Base-by-base conservation (phyloP, 2,329 filamentous ascomycete species). In the Arachnopeziza araneosa region DNA sequence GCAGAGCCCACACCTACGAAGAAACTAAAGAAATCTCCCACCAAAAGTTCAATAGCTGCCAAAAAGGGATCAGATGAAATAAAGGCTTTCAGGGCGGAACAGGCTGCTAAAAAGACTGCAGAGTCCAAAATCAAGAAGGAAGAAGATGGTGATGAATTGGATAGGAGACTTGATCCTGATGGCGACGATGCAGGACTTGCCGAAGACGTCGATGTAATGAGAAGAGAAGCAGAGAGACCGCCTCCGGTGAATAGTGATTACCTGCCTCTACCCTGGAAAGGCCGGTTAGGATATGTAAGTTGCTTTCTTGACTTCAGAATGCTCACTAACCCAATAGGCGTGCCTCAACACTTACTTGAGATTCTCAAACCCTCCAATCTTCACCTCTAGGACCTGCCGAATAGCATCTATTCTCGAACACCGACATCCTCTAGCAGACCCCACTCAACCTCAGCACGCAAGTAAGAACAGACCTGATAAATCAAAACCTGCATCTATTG, bases 261-360 rank as follows among this genome's bases (percentile, higher is more conserved):
- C 69, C 79, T 97, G 22, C 93, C 93, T 24, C 74, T 97, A 23
- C 93, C 93, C 0, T 97, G 93, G 93, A 91, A 88, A 75, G 93
- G 93, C 0, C 83, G 93, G 26, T 73, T 97, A 63, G 93, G 93
- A 60, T 97, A 96, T 81, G 91, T 93, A 74, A 77, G 87, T 60
- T 10, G 3, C 10, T 9, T 22, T 48, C 26, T 7, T 49, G 1
- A 19, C n/a, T 32, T 44, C 12, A 44, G 17, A 8, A 12, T 23
- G 3, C 4, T 3, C 14, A 36, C 12, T 30, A 21, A 30, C 14
- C 53, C 56, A 26, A 60, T 24, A 86, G 90, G 92, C 93, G 12
- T 97, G 93, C 70, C 77, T 98, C 19, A 96, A 96, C 71, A 98
- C 93, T 0, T 97, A 97, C 72, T 80, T 98, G 1, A 88, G 93